A percentile compares a stretch with the other conserved stretches of the same genome.
phyloP scores from a whole-genome alignment of 257 asterid genomes.

The Fraxinus anomala region DNA sequence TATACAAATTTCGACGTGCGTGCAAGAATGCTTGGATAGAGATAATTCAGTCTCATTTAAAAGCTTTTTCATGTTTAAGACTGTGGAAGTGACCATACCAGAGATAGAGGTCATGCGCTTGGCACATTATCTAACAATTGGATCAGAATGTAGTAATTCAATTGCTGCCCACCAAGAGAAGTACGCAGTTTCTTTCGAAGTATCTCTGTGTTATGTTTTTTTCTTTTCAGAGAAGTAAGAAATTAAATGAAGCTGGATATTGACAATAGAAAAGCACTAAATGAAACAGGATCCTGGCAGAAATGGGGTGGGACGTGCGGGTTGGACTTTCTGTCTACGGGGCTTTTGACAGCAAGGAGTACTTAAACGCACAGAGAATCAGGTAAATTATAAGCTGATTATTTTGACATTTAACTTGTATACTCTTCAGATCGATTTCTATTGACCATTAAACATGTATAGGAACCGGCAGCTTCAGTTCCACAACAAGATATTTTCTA shows the following conservation, averaged over 20 bases:
- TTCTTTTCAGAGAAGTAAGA: not conserved
- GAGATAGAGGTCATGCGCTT: slow-evolving; percentile 89
- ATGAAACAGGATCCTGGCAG: slow-evolving; percentile 51
- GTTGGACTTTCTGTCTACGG: slow-evolving; percentile 73
- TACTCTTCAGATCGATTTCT: not conserved
- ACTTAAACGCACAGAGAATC: slow-evolving; percentile 78
- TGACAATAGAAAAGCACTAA: not conserved
- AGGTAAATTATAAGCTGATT: slow-evolving; percentile 39
- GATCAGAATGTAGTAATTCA: slow-evolving; percentile 69
- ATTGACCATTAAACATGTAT: not conserved
- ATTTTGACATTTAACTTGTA: not conserved
- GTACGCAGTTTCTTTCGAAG: slow-evolving; percentile 9
- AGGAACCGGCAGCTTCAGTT: slow-evolving; percentile 73
- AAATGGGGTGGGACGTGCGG: slow-evolving; percentile 88
- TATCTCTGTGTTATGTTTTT: not conserved
- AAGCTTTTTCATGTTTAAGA: slow-evolving; percentile 37
- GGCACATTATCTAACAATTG: slow-evolving; percentile 82
- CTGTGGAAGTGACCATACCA: slow-evolving; percentile 75
- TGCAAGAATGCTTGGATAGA: not conserved
- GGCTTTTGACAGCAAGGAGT: slow-evolving; percentile 77
- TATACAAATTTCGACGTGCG: not conserved
- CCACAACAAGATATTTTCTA: slow-evolving; percentile 63
- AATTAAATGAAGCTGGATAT: not conserved
- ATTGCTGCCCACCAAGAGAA: slow-evolving; percentile 52
- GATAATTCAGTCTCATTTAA: not conserved